Evolutionary conservation across 805 yeast genomes (phyloP).

Genomic region (Zygotorulaspora sp.): DNA sequence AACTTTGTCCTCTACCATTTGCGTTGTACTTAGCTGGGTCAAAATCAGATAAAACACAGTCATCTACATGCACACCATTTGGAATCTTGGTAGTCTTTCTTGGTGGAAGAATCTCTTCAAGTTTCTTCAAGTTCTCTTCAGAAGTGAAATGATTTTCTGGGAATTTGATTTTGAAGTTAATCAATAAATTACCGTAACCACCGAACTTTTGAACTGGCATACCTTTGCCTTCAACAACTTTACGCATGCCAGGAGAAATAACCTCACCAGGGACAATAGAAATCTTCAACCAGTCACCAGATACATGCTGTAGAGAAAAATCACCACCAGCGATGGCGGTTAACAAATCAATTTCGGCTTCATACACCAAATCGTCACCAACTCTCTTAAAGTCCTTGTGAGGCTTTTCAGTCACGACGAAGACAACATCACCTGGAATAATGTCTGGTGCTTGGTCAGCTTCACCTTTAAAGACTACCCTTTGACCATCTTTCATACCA

Average conservation of each 20-base stretch:
- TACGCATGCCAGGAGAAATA: conserved; percentile 74
- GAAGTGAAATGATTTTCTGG: conserved; percentile 69
- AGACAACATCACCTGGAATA: conserved; percentile 94
- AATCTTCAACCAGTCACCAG: conserved; percentile 86
- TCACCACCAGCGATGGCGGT: conserved; percentile 97
- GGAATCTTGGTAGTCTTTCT: conserved; percentile 62
- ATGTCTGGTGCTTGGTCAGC: conserved; percentile 96
- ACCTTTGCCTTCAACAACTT: conserved; percentile 89
- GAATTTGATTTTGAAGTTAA: conserved; percentile 85
- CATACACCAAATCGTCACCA: conserved; percentile 81
- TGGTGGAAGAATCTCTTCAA: conserved; percentile 76
- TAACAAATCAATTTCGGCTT: conserved; percentile 82
- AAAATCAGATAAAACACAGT: conserved; percentile 63
- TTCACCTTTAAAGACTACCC: conserved; percentile 86
- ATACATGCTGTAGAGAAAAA: conserved; percentile 79
- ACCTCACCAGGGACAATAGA: conserved; percentile 88
- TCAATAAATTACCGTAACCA: conserved; percentile 79
- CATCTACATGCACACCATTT: conserved; percentile 71
- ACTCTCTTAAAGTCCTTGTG: conserved; percentile 79
- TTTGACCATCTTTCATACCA: conserved; percentile 95
- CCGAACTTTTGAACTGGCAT: conserved; percentile 94
- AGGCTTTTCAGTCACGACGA: conserved; percentile 85
- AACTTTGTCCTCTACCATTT: conserved; percentile 35
- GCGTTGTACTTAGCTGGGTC: conserved; percentile 58
- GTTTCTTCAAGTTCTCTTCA: conserved; percentile 67